Base-by-base conservation (phyloP, 2,329 filamentous ascomycete species). In the Ustulina deusta region DNA sequence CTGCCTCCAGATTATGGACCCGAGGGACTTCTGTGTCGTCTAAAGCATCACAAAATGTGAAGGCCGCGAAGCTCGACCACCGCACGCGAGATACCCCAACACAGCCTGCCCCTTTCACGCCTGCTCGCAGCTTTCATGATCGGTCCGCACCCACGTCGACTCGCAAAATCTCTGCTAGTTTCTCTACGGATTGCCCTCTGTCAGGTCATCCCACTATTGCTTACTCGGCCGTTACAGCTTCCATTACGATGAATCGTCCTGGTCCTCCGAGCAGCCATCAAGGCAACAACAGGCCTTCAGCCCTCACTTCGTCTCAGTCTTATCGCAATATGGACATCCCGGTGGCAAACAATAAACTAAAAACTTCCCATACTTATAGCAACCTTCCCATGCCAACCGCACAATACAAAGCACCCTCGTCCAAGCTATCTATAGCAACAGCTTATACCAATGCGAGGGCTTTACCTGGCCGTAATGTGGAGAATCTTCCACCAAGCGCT, bases 401-500 rank as follows among this genome's bases (percentile, higher is more conserved):
- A 6, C 57, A 68, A 20, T 64, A 62, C n/a, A 63, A 22, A 46
- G n/a, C n/a, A 20, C 56, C 65, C 0, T 52, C 69, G 9, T 49
- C 66, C 6, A 68, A 70, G 29, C 48, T 64, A 10, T 70, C 70
- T 0, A 61, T 60, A 56, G 66, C 65, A 51, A 71, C 67, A 1
- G 66, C 68, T 7, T 70, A 69, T 44, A 63, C 65, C 6, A 66
- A 66, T 11, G 61, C 69, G 9, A 64, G 62, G 13, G 52, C 46
- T n/a, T 17, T 57, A 40, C n/a, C 56, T 34, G 44, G 48, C 10
- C 44, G 61, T 13, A 66, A 70, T n/a, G 38, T 38, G n/a, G 76
- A 78, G 61, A 78, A 78, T 56, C 61, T 75, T 3, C 72, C 74
- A 3, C 72, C 73, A 20, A 55, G 55, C 22, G 27, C n/a, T 52